phyloP scores from a whole-genome alignment of 2,329 filamentous ascomycete species.

The Aspergillus spinulosporus region DNA sequence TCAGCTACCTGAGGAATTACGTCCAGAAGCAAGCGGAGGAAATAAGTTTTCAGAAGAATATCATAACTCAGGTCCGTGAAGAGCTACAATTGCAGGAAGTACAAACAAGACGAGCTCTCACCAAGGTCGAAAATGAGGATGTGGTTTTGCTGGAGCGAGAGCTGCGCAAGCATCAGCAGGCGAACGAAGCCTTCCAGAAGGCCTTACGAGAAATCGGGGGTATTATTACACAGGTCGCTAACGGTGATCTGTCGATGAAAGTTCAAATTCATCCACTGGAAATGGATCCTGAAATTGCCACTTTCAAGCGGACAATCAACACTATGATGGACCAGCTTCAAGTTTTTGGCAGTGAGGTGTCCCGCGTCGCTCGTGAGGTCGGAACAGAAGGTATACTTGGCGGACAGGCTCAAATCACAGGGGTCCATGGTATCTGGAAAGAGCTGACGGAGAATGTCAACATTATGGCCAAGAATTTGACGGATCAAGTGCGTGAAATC shows the following conservation, averaged over 20 bases:
- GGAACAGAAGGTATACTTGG: conserved; percentile 93
- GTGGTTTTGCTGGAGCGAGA: conserved; percentile 89
- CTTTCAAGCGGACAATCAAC: conserved; percentile 97
- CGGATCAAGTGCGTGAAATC: conserved; percentile 82
- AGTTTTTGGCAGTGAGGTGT: conserved; percentile 95
- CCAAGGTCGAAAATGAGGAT: conserved; percentile 79
- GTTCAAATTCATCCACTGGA: conserved; percentile 93
- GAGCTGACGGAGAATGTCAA: conserved; percentile 90
- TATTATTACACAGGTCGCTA: conserved; percentile 93
- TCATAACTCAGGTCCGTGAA: conserved; percentile 80
- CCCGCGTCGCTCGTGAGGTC: conserved; percentile 89
- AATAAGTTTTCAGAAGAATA: conserved; percentile 81
- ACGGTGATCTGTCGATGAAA: conserved; percentile 94
- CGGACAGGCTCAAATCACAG: conserved; percentile 89
- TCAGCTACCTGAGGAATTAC: conserved; percentile 82
- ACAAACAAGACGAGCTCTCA: conserved; percentile 78
- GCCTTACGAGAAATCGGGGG: conserved; percentile 94
- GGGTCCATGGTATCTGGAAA: conserved; percentile 96
- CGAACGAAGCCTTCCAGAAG: conserved; percentile 98
- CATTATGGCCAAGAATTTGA: conserved; percentile 80
- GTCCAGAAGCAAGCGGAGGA: conserved; percentile 92
- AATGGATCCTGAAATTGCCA: conserved; percentile 97
- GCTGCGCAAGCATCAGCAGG: conserved; percentile 94
- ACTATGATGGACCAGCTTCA: conserved; percentile 99
- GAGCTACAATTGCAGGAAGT: conserved; percentile 84